Base-by-base conservation (phyloP, 495 filamentous ascomycete species). In the Aspergillus sclerotiicarbonarius region DNA sequence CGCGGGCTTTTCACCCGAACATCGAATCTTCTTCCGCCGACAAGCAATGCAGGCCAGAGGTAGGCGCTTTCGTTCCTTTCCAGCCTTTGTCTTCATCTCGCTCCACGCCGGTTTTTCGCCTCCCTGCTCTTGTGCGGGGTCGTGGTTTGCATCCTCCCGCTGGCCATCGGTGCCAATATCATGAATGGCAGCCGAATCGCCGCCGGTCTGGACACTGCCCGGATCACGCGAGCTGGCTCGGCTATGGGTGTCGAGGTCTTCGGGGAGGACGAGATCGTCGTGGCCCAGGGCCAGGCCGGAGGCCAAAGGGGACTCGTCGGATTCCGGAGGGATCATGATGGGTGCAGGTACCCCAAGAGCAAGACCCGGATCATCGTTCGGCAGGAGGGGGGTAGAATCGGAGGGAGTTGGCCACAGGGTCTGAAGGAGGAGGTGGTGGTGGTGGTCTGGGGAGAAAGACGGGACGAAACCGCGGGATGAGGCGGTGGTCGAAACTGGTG, bases 1-100 rank as follows among this genome's bases (percentile, higher is more conserved):
- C 1, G 92, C 90, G 12, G 94, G 94, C 72, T 96, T 97, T 76
- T 98, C 94, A 51, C 94, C 94, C 19, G 93, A 97, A 69, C 94
- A 98, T 49, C 93, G 89, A 59, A 98, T 97, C 77, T 98, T 98
- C 77, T 98, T 98, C 65, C 93, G 80, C 44, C 94, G 84, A 67
- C 94, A 98, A 8, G 92, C 93, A 65, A 98, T 97, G 69, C 94
- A 98, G 25, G 94, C 94, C 63, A 98, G 76, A 19, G 94, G 94
- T 45, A 98, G 72, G 20, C 94, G 84, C 71, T 97, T 97, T 54
- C 94, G 84, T 68, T 97, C 92, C 71, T 98, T 98, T 0, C 94
- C 94, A 15, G 94, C 94, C 75, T 98, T 98, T 8, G 94, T 98
- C 74, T 97, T 97, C 66, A 96, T 81, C 67, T 96, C 93, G 68